Base-by-base conservation (phyloP, 176 grass and related monocot genomes). In the Typha latifolia region DNA sequence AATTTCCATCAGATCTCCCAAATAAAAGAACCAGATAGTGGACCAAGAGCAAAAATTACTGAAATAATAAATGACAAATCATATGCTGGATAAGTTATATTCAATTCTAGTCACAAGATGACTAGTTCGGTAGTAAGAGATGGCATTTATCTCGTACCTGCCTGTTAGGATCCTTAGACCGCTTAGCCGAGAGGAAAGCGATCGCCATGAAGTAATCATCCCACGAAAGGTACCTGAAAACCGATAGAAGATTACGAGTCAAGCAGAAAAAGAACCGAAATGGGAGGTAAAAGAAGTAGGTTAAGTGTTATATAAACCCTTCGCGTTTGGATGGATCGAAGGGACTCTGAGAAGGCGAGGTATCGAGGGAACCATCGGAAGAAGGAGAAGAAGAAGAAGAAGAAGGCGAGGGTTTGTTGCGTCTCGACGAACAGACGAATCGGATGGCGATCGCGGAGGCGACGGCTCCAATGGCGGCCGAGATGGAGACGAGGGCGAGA, bases 151-250 rank as follows among this genome's bases (percentile, higher is more conserved):
- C 18, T 13, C 53, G 62, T 67, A 97, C 94, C 89, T 97, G 94
- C 70, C 94, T 71, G 6, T 90, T 97, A 49, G 94, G 94, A 80
- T 97, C 94, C 73, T 97, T 97, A 4, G 86, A 97, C 15, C 85
- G 94, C 66, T 97, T 72, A 26, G 94, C 94, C 0, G 94, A 97
- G 66, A 97, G 86, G 64, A 97, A 97, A 1, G 94, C 94, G n/a
- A 97, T 85, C 22, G 94, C 85, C 94, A 97, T 97, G 78, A 97
- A 97, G 80, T 97, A 97, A 51, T 97, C 94, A 62, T 97, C 94
- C 94, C 94, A 97, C 1, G 83, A 86, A 49, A 97, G 78, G 62
- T 92, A 97, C 70, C 94, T 97, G 75, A 75, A 22, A 59, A 22
- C n/a, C 18, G 11, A 59, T 21, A 59, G 6, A 59, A 59, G 20